Evolutionary conservation across 164 flowering plant species (phyloP).

Genomic region (Akebia trifoliata): DNA sequence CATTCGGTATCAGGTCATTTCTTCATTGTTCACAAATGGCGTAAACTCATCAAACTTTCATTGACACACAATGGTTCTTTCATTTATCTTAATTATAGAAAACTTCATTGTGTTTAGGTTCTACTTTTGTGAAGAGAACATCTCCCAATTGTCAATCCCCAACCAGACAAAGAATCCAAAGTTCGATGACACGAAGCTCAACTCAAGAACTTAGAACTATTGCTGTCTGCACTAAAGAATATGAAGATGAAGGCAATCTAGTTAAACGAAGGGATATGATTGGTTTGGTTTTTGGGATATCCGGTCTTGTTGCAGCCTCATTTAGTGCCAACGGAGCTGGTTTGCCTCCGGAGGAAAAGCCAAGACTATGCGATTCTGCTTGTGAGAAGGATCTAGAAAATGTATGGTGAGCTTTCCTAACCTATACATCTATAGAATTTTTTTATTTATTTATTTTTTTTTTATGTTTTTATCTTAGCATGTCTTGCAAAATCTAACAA

Average conservation of each 20-base stretch:
- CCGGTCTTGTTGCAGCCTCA: conserved; percentile 30
- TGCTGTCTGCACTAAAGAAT: conserved; percentile 14
- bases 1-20: neutral
- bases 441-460: neutral
- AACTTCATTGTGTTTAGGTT: conserved; percentile 14
- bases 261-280: conserved; percentile 49
- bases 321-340: conserved; percentile 60
- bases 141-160: conserved; percentile 14
- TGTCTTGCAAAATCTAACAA: neutral
- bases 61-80: neutral
- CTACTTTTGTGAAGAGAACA: conserved; percentile 10
- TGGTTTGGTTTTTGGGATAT: conserved; percentile 38
- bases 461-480: neutral
- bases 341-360: conserved; percentile 84
- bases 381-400: conserved; percentile 98
- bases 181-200: conserved; percentile 23
- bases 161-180: conserved; percentile 14
- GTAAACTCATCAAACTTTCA: neutral
- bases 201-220: conserved; percentile 11
- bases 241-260: conserved; percentile 7
- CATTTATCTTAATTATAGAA: conserved; percentile 2
- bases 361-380: conserved; percentile 64
- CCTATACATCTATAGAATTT: conserved; percentile 15
- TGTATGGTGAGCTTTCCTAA: conserved; percentile 89
- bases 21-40: neutral